phyloP scores from a whole-genome alignment of 2,329 filamentous ascomycete species.

The Colletotrichum graminicola region DNA sequence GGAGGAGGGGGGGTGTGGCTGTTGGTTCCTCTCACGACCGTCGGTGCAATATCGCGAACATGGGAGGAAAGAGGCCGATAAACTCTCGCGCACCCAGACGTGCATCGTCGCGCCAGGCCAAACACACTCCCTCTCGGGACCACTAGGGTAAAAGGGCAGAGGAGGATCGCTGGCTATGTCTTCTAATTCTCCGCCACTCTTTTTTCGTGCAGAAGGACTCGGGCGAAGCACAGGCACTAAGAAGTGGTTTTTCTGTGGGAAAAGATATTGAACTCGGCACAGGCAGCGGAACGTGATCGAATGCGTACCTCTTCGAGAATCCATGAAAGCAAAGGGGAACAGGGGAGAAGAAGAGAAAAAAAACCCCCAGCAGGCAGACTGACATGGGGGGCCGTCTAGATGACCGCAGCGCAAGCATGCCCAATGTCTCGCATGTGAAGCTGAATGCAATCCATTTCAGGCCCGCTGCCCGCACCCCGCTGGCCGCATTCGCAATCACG shows the following conservation, averaged over 20 bases:
- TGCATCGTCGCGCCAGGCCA: neutral
- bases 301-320: neutral
- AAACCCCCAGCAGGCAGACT: neutral
- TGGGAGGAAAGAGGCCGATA: neutral
- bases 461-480: conserved; percentile 14
- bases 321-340: neutral
- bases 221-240: too few species aligned
- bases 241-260: neutral
- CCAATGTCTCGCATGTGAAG: conserved; percentile 40
- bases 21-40: neutral
- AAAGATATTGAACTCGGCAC: neutral
- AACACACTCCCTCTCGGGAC: neutral
- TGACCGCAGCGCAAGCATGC: conserved; percentile 4
- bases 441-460: conserved; percentile 29
- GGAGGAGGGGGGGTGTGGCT: too few species aligned
- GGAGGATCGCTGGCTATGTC: neutral
- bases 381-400: neutral
- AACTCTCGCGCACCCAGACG: neutral
- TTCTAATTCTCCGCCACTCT: neutral
- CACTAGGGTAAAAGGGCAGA: neutral
- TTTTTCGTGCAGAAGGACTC: too few species aligned
- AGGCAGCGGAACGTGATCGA: neutral
- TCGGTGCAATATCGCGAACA: neutral
- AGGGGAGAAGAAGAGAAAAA: neutral
- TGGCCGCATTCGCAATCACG: conserved; percentile 37